These are phyloP conservation scores for Neurospora intermedia DNA, from an alignment of 495 filamentous ascomycete species.

Conservation along the genomic window DNA sequence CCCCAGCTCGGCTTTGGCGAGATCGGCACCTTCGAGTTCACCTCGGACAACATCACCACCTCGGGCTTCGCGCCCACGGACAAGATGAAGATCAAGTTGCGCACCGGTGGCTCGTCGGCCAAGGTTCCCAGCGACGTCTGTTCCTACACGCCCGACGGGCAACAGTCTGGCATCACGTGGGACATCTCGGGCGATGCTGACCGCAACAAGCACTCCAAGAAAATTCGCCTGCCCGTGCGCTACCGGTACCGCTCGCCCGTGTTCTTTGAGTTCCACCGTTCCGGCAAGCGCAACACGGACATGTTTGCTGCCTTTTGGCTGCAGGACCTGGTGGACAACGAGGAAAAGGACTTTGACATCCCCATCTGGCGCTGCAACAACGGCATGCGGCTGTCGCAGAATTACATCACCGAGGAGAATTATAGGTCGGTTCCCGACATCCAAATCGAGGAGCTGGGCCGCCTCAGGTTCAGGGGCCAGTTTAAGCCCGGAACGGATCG, in stretches of 20 bases:
- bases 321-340: slow-evolving; percentile 69
- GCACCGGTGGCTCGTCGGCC: slow-evolving; percentile 76
- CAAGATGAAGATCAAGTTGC: slow-evolving; percentile 69
- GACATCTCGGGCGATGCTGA: slow-evolving; percentile 45
- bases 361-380: slow-evolving; percentile 79
- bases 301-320: slow-evolving; percentile 79
- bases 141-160: slow-evolving; percentile 41
- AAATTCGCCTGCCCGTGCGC: slow-evolving; percentile 72
- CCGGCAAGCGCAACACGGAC: slow-evolving; percentile 55
- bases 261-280: slow-evolving; percentile 71
- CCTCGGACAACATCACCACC: slow-evolving; percentile 49
- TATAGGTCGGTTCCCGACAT: slow-evolving; percentile 55
- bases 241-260: slow-evolving; percentile 80
- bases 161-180: slow-evolving; percentile 48
- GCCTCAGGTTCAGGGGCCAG: slow-evolving; percentile 61
- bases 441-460: slow-evolving; percentile 59
- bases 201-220: slow-evolving; percentile 33
- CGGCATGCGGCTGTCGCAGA: slow-evolving; percentile 66
- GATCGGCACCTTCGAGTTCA: slow-evolving; percentile 86
- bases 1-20: slow-evolving; percentile 77
- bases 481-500: slow-evolving; percentile 90
- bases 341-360: slow-evolving; percentile 63
- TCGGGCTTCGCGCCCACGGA: slow-evolving; percentile 45
- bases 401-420: slow-evolving; percentile 75
- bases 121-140: slow-evolving; percentile 52